Base-by-base conservation (phyloP, 352 stramenopile species). In the Phytophthora boehmeriae region DNA sequence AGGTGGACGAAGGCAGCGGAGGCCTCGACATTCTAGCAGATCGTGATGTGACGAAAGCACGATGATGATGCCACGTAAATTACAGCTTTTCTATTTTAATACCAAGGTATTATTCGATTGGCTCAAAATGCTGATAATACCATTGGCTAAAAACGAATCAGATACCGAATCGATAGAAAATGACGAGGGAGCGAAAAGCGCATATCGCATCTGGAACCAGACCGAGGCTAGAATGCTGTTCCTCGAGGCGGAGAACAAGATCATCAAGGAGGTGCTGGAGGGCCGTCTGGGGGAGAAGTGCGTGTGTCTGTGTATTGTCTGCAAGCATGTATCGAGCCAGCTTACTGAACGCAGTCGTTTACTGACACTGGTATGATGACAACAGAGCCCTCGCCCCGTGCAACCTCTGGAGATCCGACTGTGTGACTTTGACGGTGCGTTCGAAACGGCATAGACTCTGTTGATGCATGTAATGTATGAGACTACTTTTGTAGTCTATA, bases 201-300 rank as follows among this genome's bases (percentile, higher is more conserved):
- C 38, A 60, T 55, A 66, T 68, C 55, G 68, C 73, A 76, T 65
- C 47, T 62, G 54, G 58, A 27, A 66, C 48, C 52, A 55, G 17
- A 48, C 63, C 36, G 28, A 39, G n/a, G 48, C 36, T 38, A 45
- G 45, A 57, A 95, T 95, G 86, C 69, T 95, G 49, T 92, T 92
- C 70, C 73, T 95, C 25, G 86, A 95, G 66, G 73, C 81, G 56
- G 84, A 93, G 68, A 93, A 92, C 78, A 95, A 95, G 79, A 93
- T 95, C 65, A 80, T 95, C 35, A 92, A 93, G 71, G 84, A 93
- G 71, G 83, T 95, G 44, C 68, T 95, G 8, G 67, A 84, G 51
- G 80, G 77, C 19, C 84, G 84, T 30, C 38, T 95, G 38, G 86
- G 84, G 8, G 79, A 83, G 46, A 87, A 76, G 86, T 95, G 44